Percentiles rank a stretch among this genome's conserved stretches.
Conservation (phyloP, 2,329 filamentous ascomycete genomes). For the Helicocarpus griseus region DNA sequence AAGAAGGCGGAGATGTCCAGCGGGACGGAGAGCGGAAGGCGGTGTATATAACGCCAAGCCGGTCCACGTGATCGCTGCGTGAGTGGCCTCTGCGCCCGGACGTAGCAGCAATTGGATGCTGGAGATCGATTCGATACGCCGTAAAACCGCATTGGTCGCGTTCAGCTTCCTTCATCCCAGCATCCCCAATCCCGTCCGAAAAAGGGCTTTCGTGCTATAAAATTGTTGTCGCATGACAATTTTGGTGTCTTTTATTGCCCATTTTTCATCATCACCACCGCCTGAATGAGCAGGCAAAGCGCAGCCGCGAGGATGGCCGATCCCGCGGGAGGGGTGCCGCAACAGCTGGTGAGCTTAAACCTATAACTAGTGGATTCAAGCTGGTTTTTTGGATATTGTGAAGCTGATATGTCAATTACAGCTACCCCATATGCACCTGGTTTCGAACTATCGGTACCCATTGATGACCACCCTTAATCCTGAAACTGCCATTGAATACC, state of each 20-base stretch:
- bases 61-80: neutral
- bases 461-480: slow-evolving; percentile 60
- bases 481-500: slow-evolving; percentile 70
- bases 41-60: neutral
- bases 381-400: neutral
- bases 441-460: slow-evolving; percentile 76
- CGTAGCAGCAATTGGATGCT: neutral
- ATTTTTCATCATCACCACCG: neutral
- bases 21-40: no score
- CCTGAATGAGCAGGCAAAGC: slow-evolving; percentile 12
- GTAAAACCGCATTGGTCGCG: neutral
- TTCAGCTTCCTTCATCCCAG: neutral
- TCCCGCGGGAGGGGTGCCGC: slow-evolving; percentile 39
- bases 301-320: slow-evolving; percentile 27
- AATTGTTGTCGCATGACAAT: neutral
- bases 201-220: neutral
- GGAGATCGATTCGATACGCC: neutral
- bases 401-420: slow-evolving; percentile 27
- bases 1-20: no score
- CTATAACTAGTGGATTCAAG: neutral
- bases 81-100: no score
- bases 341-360: slow-evolving; percentile 30
- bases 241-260: neutral
- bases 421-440: slow-evolving; percentile 82
- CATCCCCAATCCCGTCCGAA: neutral